phyloP scores from a whole-genome alignment of 148 eudicot species.

The Chenopodium suecicum region DNA sequence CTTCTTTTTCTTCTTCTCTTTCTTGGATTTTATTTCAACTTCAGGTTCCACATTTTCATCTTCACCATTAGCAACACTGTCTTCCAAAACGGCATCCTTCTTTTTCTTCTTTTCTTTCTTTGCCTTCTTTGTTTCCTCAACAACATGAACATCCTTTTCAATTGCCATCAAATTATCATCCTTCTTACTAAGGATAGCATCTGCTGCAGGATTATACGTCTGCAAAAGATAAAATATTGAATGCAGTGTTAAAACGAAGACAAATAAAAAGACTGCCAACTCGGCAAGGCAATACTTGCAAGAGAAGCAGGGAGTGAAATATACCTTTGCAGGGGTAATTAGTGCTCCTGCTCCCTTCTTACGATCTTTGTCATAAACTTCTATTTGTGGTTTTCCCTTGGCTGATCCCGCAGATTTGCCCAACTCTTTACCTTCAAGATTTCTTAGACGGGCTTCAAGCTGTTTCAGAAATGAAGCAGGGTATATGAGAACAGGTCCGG shows the following conservation, averaged over 20 bases:
- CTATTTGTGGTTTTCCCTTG: conserved; percentile 94
- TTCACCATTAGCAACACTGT: conserved; percentile 10
- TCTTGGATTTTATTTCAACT: conserved; percentile 17
- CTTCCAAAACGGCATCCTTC: conserved; percentile 35
- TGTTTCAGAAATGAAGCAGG: conserved; percentile 19
- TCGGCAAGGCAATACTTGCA: not conserved
- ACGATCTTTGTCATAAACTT: conserved; percentile 80
- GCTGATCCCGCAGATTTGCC: conserved; percentile 85
- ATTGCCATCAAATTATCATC: conserved; percentile 28
- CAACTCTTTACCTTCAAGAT: conserved; percentile 83
- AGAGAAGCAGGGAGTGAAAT: not conserved
- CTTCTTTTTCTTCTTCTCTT: conserved; percentile 33
- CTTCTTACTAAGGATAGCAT: conserved; percentile 53
- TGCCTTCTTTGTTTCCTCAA: conserved; percentile 22
- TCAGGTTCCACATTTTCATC: conserved; percentile 25
- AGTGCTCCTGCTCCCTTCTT: conserved; percentile 80
- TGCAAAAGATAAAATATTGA: conserved; percentile 29
- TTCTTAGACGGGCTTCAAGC: conserved; percentile 89
- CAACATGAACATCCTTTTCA: conserved; percentile 21
- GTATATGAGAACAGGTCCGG: conserved; percentile 11
- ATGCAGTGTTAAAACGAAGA: not conserved
- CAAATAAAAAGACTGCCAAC: no score
- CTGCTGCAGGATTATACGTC: conserved; percentile 90
- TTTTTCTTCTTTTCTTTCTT: conserved; percentile 37
- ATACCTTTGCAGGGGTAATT: conserved; percentile 89